Evolutionary conservation across 2,329 filamentous ascomycete genomes (phyloP).

Genomic region (Didymella pomorum): DNA sequence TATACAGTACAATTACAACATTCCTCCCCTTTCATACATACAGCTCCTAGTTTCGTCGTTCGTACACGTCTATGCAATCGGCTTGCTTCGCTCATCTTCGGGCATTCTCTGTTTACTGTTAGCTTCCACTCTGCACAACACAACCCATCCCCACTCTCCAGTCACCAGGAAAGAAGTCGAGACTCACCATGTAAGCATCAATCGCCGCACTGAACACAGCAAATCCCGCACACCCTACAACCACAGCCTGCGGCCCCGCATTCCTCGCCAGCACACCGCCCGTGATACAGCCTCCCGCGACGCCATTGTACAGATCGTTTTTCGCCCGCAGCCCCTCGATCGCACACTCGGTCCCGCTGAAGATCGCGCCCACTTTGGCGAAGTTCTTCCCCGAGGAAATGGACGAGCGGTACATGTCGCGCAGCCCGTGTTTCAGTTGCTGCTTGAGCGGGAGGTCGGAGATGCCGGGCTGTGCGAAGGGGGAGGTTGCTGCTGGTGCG

Average conservation of each 20-base stretch:
- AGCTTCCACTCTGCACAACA: neutral
- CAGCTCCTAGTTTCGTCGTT: neutral
- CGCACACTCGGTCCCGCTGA: slow-evolving; percentile 91
- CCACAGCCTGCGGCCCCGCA: slow-evolving; percentile 87
- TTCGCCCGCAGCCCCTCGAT: slow-evolving; percentile 92
- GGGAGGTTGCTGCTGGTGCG: slow-evolving; percentile 39
- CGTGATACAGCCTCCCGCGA: slow-evolving; percentile 87
- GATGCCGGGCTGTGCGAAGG: slow-evolving; percentile 57
- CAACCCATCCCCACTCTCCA: no score
- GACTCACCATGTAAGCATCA: slow-evolving; percentile 78
- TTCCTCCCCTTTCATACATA: neutral
- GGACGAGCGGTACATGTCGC: slow-evolving; percentile 90
- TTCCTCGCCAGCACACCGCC: slow-evolving; percentile 86
- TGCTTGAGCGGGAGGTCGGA: slow-evolving; percentile 77
- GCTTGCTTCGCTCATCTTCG: slow-evolving; percentile 52
- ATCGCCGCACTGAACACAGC: slow-evolving; percentile 92
- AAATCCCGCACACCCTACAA: slow-evolving; percentile 89
- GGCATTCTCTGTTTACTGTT: slow-evolving; percentile 44
- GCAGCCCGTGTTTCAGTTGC: slow-evolving; percentile 85
- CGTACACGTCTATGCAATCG: slow-evolving; percentile 42
- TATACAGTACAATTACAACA: slow-evolving; percentile 30
- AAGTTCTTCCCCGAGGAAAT: slow-evolving; percentile 90
- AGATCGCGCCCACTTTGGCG: slow-evolving; percentile 89
- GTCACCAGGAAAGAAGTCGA: no score
- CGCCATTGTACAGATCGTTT: slow-evolving; percentile 90